phyloP scores from a whole-genome alignment of 1,284 basidiomycete species.

The Peniophora sp. region DNA sequence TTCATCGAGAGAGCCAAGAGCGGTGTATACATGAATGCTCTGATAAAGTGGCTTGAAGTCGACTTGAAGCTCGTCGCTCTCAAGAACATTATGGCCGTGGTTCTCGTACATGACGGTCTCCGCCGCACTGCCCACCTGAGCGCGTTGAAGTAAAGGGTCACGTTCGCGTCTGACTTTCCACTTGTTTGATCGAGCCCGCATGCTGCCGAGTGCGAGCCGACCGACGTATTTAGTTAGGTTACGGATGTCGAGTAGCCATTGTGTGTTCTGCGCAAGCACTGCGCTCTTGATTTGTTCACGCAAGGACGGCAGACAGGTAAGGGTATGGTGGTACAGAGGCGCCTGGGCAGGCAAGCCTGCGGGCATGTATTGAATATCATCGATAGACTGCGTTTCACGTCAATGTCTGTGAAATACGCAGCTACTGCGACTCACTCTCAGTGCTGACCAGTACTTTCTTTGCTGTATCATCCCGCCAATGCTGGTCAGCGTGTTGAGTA shows the following conservation, averaged over 20 bases:
- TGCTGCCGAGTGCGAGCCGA: slow-evolving; percentile 81
- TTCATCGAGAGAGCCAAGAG: slow-evolving; percentile 84
- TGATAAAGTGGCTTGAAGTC: slow-evolving; percentile 96
- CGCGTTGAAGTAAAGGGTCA: slow-evolving; percentile 65
- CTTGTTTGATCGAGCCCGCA: slow-evolving; percentile 77
- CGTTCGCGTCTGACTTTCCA: slow-evolving; percentile 82
- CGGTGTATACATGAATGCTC: slow-evolving; percentile 95
- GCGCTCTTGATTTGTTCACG: slow-evolving; percentile 86
- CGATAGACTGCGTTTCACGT: slow-evolving; percentile 61
- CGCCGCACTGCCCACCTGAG: slow-evolving; percentile 89
- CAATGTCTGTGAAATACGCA: slow-evolving; percentile 16
- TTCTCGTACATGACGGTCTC: slow-evolving; percentile 93
- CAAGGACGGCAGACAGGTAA: slow-evolving; percentile 87
- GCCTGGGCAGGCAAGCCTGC: slow-evolving; percentile 87
- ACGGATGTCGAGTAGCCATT: slow-evolving; percentile 94
- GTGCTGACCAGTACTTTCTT: slow-evolving; percentile 92
- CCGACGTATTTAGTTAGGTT: slow-evolving; percentile 87
- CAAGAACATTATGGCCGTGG: slow-evolving; percentile 90
- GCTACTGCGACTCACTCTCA: slow-evolving; percentile 78
- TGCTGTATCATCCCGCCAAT: slow-evolving; percentile 90
- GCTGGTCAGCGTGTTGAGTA: slow-evolving; percentile 91
- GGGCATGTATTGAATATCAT: slow-evolving; percentile 90
- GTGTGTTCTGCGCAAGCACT: slow-evolving; percentile 92
- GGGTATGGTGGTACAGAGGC: slow-evolving; percentile 87
- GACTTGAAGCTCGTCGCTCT: slow-evolving; percentile 83